These are phyloP conservation scores for Aspergillus ibericus DNA, from an alignment of 2,329 filamentous ascomycete genomes.

Conservation along the genomic window DNA sequence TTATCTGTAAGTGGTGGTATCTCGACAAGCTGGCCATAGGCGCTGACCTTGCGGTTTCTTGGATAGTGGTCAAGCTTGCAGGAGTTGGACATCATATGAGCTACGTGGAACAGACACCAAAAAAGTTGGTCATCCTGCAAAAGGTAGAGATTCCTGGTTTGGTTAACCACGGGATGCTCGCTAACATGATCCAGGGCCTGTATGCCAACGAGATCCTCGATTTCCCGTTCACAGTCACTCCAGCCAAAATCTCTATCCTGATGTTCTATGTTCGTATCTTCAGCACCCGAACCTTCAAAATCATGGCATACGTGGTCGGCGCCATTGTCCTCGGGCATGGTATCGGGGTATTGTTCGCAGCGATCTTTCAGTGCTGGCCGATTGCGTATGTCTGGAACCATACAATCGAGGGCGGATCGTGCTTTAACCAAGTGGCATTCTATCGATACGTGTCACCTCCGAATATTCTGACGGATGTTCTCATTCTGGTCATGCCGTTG, in stretches of 20 bases:
- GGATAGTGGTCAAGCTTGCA: slow-evolving; percentile 15
- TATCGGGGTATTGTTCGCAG: slow-evolving; percentile 20
- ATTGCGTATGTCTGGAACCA: slow-evolving; percentile 21
- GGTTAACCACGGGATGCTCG: background rate
- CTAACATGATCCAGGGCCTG: slow-evolving; percentile 12
- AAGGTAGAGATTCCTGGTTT: slow-evolving; percentile 13
- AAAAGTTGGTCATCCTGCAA: slow-evolving; percentile 14
- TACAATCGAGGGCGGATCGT: slow-evolving; percentile 12
- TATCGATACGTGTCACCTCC: slow-evolving; percentile 21
- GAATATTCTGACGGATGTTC: slow-evolving; percentile 12
- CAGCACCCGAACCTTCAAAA: slow-evolving; percentile 15
- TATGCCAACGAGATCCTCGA: slow-evolving; percentile 22
- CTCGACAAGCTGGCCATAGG: too few relatives aligned
- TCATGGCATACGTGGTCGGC: slow-evolving; percentile 20
- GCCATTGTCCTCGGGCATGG: slow-evolving; percentile 19
- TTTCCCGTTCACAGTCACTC: slow-evolving; percentile 24
- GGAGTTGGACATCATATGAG: slow-evolving; percentile 20
- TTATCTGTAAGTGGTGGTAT: slow-evolving; percentile 18
- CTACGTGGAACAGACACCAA: slow-evolving; percentile 9
- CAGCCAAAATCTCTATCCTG: slow-evolving; percentile 26
- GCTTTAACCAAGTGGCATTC: slow-evolving; percentile 21
- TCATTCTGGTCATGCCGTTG: slow-evolving; percentile 16
- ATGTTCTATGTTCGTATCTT: slow-evolving; percentile 29
- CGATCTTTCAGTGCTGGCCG: slow-evolving; percentile 27
- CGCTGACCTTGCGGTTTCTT: background rate